Base-by-base conservation (phyloP, 202 grass and related monocot genomes). In the Brachypodium distachyon region DNA sequence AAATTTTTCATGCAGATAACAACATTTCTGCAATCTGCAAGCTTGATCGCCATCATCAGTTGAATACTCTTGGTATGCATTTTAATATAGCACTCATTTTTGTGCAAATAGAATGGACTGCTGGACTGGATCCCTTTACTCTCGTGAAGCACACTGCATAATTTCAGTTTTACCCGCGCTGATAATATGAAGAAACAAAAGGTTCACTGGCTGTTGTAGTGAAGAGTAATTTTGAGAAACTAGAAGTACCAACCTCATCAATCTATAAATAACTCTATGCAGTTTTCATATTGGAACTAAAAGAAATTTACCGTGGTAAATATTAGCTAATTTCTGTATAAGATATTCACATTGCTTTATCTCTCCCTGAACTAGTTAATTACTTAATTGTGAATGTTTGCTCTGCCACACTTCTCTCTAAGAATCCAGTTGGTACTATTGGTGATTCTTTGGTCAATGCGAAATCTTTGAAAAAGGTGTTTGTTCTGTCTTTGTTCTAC, bases 11-110 rank as follows among this genome's bases (percentile, higher is more conserved):
- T 89, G 82, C 63, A 97, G 94, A 94, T 81, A 97, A 97, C 86
- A 88, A 84, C 12, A 97, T 97, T 72, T 87, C 86, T 70, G 90
- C 79, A 31, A 97, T 94, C 39, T 94, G 89, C 91, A 92, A 94
- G 57, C 86, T 97, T 69, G 91, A 94, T 67, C 76, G 37, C 33
- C 82, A 88, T 29, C 81, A 84, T 47, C 82, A 88, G 65, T 63
- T 97, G 86, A 97, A 97, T 52, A 94, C 91, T 36, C 89, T 92
- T 57, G 94, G 89, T 97, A 92, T 70, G 87, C 26, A 61, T 58
- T 3, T 57, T 12, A 18, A 61, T 43, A 63, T 65, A 42, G 0
- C 9, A 17, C 13, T 32, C 10, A 7, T 52, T 18, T 66, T n/a
- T n/a, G n/a, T n/a, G n/a, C n/a, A n/a, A 7, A 25, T 82, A 56